Evolutionary conservation across 768 basidiomycete species (phyloP), one percentile per base, ranked within the genome.

Genomic region (Gyrodon lividus): DNA sequence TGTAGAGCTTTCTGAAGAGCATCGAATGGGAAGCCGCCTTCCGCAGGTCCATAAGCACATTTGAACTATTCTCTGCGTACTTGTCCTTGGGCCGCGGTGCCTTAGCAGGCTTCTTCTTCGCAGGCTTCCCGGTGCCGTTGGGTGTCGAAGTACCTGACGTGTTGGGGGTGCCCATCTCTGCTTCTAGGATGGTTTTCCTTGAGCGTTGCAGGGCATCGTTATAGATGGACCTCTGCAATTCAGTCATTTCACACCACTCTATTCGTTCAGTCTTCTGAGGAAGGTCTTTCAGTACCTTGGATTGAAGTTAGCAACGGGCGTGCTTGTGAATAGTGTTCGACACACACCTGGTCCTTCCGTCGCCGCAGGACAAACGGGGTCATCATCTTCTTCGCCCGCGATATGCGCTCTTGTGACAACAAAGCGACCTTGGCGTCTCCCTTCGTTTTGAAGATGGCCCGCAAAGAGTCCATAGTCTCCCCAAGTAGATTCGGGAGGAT

Each of bases 341-440:
- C 31, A 54, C 74, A 43, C 61, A 83, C 90, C 74, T 97, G 94
- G 61, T 95, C 93, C 71, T 99, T 99, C 60, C 95, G 82, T 52
- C 97, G 82, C n/a, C 97, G 87, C 17, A 99, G 77, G 20, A 98
- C 95, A 67, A 99, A 99, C 0, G 97, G 97, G 6, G 93, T 97
- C 89, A 99, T 93, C 94, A 99, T 98, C 68, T 92, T 93, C 73
- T 98, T 96, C 6, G 97, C 97, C 55, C 95, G 76, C 17, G 91
- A 92, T 20, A 98, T 90, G 44, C 97, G 89, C 66, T 95, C 89
- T 63, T 92, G 87, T 4, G 96, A 91, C 22, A 98, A 84, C 20
- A 98, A 70, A 23, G 90, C 88, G 44, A 89, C 82, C 52, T 89
- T 89, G 12, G 89, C 86, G 61, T 95, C 91, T n/a, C 92, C 91